Evolutionary conservation across 2,329 filamentous ascomycete genomes (phyloP), one percentile per base, ranked within the genome.

Genomic region (Falciphora oryzae): DNA sequence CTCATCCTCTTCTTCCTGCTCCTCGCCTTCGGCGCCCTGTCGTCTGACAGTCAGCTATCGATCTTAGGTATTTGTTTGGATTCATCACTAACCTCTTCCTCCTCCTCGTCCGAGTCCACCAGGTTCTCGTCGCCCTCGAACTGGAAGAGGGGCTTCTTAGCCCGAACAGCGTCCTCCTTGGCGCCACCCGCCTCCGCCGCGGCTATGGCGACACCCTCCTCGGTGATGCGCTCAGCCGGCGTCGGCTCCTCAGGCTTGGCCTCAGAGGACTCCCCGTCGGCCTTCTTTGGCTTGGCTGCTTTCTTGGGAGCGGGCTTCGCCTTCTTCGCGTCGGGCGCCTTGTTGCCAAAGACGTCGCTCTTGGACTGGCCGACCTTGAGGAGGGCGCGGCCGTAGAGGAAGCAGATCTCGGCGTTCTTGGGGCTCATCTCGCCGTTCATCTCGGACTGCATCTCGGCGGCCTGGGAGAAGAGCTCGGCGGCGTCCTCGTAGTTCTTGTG

Each of bases 61-160:
- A 11, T 53, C 22, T 53, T 25, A 22, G 7, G 22, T 53, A 13
- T 18, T 14, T 28, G 10, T 50, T 27, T 18, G 16, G 2, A n/a
- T 32, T 28, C 13, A 1, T 16, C 6, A 58, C 56, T 73, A 70
- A 76, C 61, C 77, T 81, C 68, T 81, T 86, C 62, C 25, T 87
- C 88, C 61, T 92, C 89, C 10, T 89, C 90, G 61, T 95, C 92
- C 0, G 89, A 91, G 64, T 91, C 89, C 64, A 92, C 91, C 79
- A 92, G 97, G 74, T 97, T 94, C 76, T 97, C 94, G 73, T 98
- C 94, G 65, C 95, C 95, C 5, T 88, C 90, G 73, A 99, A 96
- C 71, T 96, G 91, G 76, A 99, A 97, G 68, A 92, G 85, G 0
- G 91, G 87, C 75, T 93, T 94, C 75, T 89, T 90, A 5, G 76